Evolutionary conservation across 2,329 filamentous ascomycete genomes (phyloP).

Genomic region (Trichoderma arundinaceum): DNA sequence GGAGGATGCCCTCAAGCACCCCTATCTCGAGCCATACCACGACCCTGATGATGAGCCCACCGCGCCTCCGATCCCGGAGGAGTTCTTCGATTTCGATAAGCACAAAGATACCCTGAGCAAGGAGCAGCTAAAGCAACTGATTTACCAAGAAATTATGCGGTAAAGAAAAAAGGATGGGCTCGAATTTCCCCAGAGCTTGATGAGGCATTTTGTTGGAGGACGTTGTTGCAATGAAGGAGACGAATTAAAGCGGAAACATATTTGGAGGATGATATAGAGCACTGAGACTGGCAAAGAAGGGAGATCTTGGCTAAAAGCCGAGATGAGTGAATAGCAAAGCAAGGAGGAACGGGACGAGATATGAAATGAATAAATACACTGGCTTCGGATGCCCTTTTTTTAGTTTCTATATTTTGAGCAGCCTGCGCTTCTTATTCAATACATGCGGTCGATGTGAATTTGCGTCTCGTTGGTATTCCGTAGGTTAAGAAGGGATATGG

Average conservation of each 20-base stretch:
- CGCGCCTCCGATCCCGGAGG: slow-evolving; percentile 93
- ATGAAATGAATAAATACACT: slow-evolving; percentile 26
- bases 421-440: slow-evolving; percentile 3
- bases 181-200: background rate
- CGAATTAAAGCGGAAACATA: slow-evolving; percentile 20
- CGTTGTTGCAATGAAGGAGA: background rate
- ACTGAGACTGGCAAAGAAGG: slow-evolving; percentile 20
- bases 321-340: slow-evolving; percentile 3
- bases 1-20: slow-evolving; percentile 95
- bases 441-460: background rate
- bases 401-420: background rate
- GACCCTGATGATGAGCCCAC: slow-evolving; percentile 98
- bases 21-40: slow-evolving; percentile 98
- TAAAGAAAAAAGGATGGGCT: slow-evolving; percentile 38
- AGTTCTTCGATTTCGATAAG: slow-evolving; percentile 99
- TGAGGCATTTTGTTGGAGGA: slow-evolving; percentile 6
- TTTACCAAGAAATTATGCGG: slow-evolving; percentile 94
- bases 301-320: slow-evolving; percentile 11
- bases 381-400: slow-evolving; percentile 12
- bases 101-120: slow-evolving; percentile 99
- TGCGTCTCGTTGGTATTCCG: background rate
- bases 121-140: slow-evolving; percentile 95
- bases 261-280: slow-evolving; percentile 16
- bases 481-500: too few species aligned
- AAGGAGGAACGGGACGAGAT: slow-evolving; percentile 17